Base-by-base conservation (phyloP, 768 basidiomycete genomes). In the Trametes meyenii region DNA sequence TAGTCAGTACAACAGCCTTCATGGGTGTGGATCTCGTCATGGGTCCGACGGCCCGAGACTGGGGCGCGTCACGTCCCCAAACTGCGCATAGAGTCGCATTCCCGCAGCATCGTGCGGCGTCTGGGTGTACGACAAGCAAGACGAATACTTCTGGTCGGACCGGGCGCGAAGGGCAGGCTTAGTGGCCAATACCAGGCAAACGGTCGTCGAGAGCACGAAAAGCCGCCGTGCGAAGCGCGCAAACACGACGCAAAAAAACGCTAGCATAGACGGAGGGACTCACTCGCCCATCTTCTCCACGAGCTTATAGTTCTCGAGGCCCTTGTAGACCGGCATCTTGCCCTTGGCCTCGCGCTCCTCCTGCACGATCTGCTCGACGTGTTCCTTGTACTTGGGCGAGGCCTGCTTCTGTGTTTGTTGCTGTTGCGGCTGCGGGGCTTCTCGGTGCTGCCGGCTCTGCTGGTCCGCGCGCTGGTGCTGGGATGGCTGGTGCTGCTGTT, bases 281-380 rank as follows among this genome's bases (percentile, higher is more conserved):
- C 64, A 95, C 93, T 95, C 93, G 80, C 93, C 94, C 93, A 94
- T 95, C 81, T 93, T 94, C 55, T 89, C 85, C 7, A 90, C 50
- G 17, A 95, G 81, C 62, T 81, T 83, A 73, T 84, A 95, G 65
- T 84, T 83, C 72, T 95, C 93, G 26, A 95, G 84, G 16, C 93
- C 96, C 69, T 85, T 85, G 77, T 96, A 91, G 1, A 73, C 70
- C n/a, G 95, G 95, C 89, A 96, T 85, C 75, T 85, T 90, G 42
- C 80, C 77, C 74, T 86, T 88, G 44, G 84, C 80, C 68, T 88
- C 82, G 38, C 86, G 83, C 70, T 92, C 91, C 70, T 94, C 88
- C 63, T 87, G 79, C 39, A 91, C 85, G 63, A 92, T 86, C 60
- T 82, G 77, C 70, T 92, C 86, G 19, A 87, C 87, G 58, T 75